phyloP scores from a whole-genome alignment of 352 stramenopile genomes.

The Phytophthora foliorum region DNA sequence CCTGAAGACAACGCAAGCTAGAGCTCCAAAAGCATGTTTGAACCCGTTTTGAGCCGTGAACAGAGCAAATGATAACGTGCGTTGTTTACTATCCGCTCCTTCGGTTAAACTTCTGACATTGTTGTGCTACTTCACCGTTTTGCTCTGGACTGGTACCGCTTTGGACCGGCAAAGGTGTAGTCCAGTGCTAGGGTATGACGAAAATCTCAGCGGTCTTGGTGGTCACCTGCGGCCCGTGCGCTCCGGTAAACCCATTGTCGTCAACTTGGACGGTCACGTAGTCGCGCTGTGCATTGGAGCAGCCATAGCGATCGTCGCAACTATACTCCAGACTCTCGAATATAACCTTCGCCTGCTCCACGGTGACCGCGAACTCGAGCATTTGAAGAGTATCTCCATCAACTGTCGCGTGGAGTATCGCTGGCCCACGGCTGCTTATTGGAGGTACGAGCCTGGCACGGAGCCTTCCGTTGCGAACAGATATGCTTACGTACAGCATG shows the following conservation, averaged over 20 bases:
- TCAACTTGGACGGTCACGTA: slow-evolving; percentile 59
- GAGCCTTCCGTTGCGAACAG: slow-evolving; percentile 46
- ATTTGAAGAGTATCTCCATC: slow-evolving; percentile 6
- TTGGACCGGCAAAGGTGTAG: too few relatives aligned
- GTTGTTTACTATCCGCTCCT: background rate
- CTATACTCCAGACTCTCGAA: slow-evolving; percentile 54
- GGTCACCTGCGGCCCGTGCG: slow-evolving; percentile 39
- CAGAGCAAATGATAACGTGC: slow-evolving; percentile 13
- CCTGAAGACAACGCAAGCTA: slow-evolving; percentile 24
- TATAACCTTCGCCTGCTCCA: slow-evolving; percentile 27
- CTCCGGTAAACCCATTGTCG: slow-evolving; percentile 66
- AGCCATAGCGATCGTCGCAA: slow-evolving; percentile 33
- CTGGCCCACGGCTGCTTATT: slow-evolving; percentile 6
- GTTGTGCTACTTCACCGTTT: background rate
- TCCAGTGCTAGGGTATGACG: slow-evolving; percentile 17
- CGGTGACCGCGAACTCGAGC: slow-evolving; percentile 53
- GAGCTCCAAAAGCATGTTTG: slow-evolving; percentile 14
- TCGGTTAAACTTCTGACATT: background rate
- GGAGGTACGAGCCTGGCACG: slow-evolving; percentile 24
- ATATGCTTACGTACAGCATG: slow-evolving; percentile 55
- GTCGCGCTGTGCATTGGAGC: slow-evolving; percentile 39
- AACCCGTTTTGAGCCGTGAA: background rate
- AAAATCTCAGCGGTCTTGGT: slow-evolving; percentile 33
- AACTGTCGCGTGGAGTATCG: slow-evolving; percentile 11
- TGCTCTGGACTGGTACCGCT: too few relatives aligned